Evolutionary conservation across 352 stramenopile genomes (phyloP), one percentile per base, ranked within the genome.

Genomic region (Pythium coloratum): DNA sequence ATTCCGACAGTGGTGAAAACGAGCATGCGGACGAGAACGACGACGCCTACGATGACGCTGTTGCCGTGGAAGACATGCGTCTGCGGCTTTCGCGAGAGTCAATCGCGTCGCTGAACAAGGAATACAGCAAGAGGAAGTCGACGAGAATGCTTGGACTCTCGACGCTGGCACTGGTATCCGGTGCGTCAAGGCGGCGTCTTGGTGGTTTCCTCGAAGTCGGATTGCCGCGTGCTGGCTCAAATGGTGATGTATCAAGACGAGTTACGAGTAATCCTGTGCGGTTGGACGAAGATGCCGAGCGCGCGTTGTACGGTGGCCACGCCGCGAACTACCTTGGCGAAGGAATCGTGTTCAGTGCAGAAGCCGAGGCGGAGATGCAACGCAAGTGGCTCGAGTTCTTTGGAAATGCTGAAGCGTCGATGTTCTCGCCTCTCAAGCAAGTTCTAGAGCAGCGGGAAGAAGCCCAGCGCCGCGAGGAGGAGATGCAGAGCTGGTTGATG

Each of bases 311-410:
- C 55, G 75, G 76, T 3, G 76, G 73, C 14, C 67, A 69, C 2
- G 40, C 68, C 20, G 30, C 67, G 5, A 70, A 78, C 28, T 56
- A 64, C 24, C 53, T 89, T 5, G 80, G 76, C 6, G 82, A 82
- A 34, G 80, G 71, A 1, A 83, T 92, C n/a, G 74, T 65, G 2
- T 77, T 90, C 16, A 84, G 66, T 32, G n/a, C 62, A 0, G 82
- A 92, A 28, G 72, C 70, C 0, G 80, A 90, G 65, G 68, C 59
- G 26, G 42, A 67, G 4, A 83, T 85, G 76, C 70, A 85, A 33
- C 71, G 79, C 7, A 88, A 85, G 56, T 92, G 82, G 84, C 46
- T 75, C n/a, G 58, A 76, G 7, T 84, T 90, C 55, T 92, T 92
- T 56, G 64, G 59, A 8, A 67, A 81, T 13, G 81, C 82, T 0